Percentiles rank a stretch among this genome's conserved stretches.
Evolutionary conservation across 768 basidiomycete species (phyloP).

Genomic region (Lactarius vividus): DNA sequence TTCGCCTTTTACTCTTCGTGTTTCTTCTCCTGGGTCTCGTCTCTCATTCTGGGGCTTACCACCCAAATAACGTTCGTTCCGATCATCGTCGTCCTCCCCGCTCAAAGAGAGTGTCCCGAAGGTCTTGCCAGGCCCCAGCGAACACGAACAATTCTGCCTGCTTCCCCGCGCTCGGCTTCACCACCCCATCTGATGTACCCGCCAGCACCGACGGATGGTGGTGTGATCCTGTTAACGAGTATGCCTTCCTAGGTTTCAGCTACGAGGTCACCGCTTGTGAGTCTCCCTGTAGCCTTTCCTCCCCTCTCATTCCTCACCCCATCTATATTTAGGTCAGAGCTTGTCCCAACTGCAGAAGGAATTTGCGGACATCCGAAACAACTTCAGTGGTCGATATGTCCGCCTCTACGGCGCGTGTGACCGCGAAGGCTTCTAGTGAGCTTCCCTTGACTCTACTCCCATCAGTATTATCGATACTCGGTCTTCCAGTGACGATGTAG

Average conservation of each 20-base stretch:
- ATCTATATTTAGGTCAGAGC: slow-evolving; percentile 52
- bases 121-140: slow-evolving; percentile 4
- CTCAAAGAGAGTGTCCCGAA: not conserved
- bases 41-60: not conserved
- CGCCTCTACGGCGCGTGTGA: slow-evolving; percentile 46
- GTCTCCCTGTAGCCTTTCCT: slow-evolving; percentile 25
- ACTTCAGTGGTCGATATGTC: slow-evolving; percentile 65
- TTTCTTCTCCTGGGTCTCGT: not conserved
- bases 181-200: slow-evolving; percentile 53
- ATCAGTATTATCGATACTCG: not conserved
- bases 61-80: not conserved
- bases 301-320: not conserved
- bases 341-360: slow-evolving; percentile 46
- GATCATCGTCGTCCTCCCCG: not conserved
- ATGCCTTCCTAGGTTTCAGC: slow-evolving; percentile 74
- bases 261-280: slow-evolving; percentile 66
- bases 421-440: slow-evolving; percentile 40
- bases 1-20: not conserved
- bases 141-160: slow-evolving; percentile 28
- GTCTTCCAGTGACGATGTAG: slow-evolving; percentile 49
- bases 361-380: slow-evolving; percentile 57
- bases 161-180: slow-evolving; percentile 45
- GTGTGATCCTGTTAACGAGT: slow-evolving; percentile 61
- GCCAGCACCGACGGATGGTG: slow-evolving; percentile 37
- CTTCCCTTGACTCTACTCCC: not conserved